Conservation (phyloP, 352 stramenopile genomes). For the Lagenidium giganteum region DNA sequence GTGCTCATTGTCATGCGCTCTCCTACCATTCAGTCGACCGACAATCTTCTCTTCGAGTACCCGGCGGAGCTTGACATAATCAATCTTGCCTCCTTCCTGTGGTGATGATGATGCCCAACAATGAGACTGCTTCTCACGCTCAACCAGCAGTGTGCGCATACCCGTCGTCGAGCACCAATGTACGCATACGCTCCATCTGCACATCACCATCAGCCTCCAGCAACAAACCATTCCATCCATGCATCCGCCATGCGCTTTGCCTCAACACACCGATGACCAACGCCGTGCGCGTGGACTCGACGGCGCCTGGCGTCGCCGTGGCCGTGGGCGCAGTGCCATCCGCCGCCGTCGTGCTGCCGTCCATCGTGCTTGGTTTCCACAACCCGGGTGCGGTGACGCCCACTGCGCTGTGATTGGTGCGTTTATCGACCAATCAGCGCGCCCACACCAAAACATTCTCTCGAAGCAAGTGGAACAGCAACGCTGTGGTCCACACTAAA, state of each 20-base stretch:
- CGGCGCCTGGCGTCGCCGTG: too few relatives aligned
- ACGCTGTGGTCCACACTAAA: conserved; percentile 25
- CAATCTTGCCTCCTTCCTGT: conserved; percentile 45
- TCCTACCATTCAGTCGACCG: conserved; percentile 54
- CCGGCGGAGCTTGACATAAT: conserved; percentile 65
- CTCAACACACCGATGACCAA: conserved; percentile 55
- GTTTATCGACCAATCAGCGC: too few relatives aligned
- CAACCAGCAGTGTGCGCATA: conserved; percentile 10
- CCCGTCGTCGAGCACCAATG: conserved; percentile 46
- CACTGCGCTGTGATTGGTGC: too few relatives aligned
- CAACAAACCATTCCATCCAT: too few relatives aligned
- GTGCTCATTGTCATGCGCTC: background rate
- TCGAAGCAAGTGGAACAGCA: too few relatives aligned
- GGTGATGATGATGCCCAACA: background rate
- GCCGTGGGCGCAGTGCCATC: too few relatives aligned
- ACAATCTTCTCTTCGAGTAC: conserved; percentile 42
- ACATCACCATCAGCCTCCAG: background rate
- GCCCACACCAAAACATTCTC: too few relatives aligned
- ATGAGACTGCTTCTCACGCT: background rate
- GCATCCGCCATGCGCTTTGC: background rate
- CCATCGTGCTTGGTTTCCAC: too few relatives aligned
- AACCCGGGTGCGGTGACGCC: too few relatives aligned
- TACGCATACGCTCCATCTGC: conserved; percentile 66
- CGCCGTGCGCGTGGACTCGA: conserved; percentile 34
- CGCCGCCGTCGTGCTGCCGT: too few relatives aligned